Evolutionary conservation across 1,284 basidiomycete species (phyloP).

Genomic region (Anthracocystis panici-leucophaei): DNA sequence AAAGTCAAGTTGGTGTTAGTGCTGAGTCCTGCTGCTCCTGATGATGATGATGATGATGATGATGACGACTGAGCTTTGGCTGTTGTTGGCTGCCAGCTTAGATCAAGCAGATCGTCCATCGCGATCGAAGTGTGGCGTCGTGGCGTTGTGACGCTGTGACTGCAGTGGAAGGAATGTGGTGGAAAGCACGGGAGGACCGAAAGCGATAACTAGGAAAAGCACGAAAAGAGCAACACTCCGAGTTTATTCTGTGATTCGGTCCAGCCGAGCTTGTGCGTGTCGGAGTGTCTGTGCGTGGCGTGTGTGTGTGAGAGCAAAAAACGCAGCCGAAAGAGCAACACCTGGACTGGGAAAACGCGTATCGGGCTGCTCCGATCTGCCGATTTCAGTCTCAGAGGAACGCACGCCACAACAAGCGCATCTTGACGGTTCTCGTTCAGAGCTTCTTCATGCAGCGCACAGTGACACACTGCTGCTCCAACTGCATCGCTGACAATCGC

Average conservation of each 20-base stretch:
- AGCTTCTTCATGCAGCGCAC: too few relatives aligned
- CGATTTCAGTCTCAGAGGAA: too few relatives aligned
- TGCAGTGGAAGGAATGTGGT: neutral
- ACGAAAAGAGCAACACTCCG: slow-evolving; percentile 8
- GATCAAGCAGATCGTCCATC: slow-evolving; percentile 68
- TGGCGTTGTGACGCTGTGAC: slow-evolving; percentile 17
- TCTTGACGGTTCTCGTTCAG: too few relatives aligned
- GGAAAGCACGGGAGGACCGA: slow-evolving; percentile 2
- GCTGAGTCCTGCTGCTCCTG: neutral
- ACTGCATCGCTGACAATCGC: too few relatives aligned
- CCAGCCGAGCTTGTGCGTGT: slow-evolving; percentile 2
- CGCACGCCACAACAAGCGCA: too few relatives aligned
- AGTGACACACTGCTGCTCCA: too few relatives aligned
- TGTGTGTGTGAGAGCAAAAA: neutral
- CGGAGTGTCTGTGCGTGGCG: slow-evolving; percentile 9
- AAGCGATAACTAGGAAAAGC: too few relatives aligned
- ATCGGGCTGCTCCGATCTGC: too few relatives aligned
- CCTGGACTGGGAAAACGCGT: neutral
- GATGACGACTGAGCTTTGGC: slow-evolving; percentile 20
- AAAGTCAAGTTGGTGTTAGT: slow-evolving; percentile 24
- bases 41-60: slow-evolving; percentile 7
- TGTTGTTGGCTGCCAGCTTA: slow-evolving; percentile 57
- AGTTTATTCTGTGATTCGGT: neutral
- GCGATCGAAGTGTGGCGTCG: slow-evolving; percentile 12
- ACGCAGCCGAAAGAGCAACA: slow-evolving; percentile 1